phyloP scores from a whole-genome alignment of 345 rosid species.

The Euclidium syriacum region DNA sequence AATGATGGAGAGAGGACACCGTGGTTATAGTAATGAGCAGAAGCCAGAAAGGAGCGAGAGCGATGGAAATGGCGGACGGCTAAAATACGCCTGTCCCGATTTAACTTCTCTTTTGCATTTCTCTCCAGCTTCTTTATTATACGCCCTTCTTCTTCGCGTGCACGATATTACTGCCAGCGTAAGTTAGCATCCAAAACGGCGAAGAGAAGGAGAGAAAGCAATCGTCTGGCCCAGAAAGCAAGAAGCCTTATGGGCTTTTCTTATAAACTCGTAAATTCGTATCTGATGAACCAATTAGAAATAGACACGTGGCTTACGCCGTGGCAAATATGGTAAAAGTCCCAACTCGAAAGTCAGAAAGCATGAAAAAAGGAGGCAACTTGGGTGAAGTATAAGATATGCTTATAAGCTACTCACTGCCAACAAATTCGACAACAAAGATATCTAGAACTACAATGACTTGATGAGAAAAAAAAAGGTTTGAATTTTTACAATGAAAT shows the following conservation, averaged over 20 bases:
- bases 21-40: conserved; percentile 17
- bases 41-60: conserved; percentile 17
- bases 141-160: conserved; percentile 26
- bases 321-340: background rate
- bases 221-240: background rate
- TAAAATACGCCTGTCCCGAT: conserved; percentile 29
- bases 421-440: background rate
- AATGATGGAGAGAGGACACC: conserved; percentile 8
- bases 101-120: background rate
- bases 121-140: background rate
- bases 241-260: conserved; percentile 1
- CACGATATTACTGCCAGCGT: conserved; percentile 19
- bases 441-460: background rate
- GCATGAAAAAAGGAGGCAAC: background rate
- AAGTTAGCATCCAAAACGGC: conserved; percentile 8
- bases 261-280: background rate
- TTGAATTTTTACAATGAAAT: background rate
- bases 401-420: conserved; percentile 18
- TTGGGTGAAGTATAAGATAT: background rate
- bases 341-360: background rate
- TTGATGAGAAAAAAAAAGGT: background rate
- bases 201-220: background rate
- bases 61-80: conserved; percentile 29
- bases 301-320: background rate
- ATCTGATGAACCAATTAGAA: background rate